Evolutionary conservation across 495 filamentous ascomycete genomes (phyloP), one percentile per base, ranked within the genome.

Genomic region (Tuber brumale): DNA sequence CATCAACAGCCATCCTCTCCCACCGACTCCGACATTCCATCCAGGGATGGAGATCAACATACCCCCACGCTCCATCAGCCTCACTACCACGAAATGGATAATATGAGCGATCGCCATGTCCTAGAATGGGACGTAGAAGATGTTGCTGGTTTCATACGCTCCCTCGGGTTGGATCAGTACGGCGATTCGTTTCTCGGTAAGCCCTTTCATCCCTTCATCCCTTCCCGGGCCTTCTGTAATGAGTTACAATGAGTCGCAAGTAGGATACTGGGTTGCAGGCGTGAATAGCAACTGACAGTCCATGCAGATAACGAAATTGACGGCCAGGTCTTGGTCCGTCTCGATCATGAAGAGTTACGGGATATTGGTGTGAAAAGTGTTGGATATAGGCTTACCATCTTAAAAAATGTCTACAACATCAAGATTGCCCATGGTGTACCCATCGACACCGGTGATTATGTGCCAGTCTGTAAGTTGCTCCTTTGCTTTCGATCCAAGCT

Each of bases 401-500:
- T 99, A 71, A 97, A 97, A 85, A 92, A 89, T 77, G 93, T 98
- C 48, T 99, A 97, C 84, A 94, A 97, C 82, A 89, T 94, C 78
- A 99, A 99, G 86, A 89, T 94, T 80, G 92, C 92, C 76, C 93
- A 97, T 82, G 92, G 94, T 80, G 89, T 99, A 75, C 91, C 93
- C 4, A 90, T 97, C 76, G 95, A 98, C 77, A 88, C 91, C 39
- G 95, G 97, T 79, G 92, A 98, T 82, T 99, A 97, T 84, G 90
- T 97, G 71, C 96, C 95, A 51, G 88, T 94, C 43, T 94, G 94
- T 97, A 90, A 78, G 93, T 87, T 39, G 27, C 45, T 37, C 45
- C 61, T 37, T 21, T 74, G 70, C 75, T 73, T 76, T 76, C 73
- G 48, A 74, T 75, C 21, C 69, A 23, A 44, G 43, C 42, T n/a